phyloP scores from a whole-genome alignment of 2,329 filamentous ascomycete species.

The Claviceps quebecensis region DNA sequence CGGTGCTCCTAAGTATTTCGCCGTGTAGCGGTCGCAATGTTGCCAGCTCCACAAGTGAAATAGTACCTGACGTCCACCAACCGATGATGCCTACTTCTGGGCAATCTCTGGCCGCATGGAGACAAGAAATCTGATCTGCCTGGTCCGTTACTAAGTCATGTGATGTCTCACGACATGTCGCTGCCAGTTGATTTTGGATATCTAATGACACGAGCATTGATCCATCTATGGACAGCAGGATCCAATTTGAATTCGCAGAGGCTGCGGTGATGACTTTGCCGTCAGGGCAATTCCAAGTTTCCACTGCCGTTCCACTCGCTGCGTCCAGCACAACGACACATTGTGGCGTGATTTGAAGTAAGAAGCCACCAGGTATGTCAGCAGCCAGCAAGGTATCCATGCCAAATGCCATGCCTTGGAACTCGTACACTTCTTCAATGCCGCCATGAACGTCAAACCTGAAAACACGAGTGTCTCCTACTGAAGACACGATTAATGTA shows the following conservation, averaged over 20 bases:
- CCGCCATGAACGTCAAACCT: slow-evolving; percentile 58
- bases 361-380: slow-evolving; percentile 46
- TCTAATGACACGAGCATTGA: slow-evolving; percentile 56
- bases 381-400: slow-evolving; percentile 57
- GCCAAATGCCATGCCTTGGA: slow-evolving; percentile 54
- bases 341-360: slow-evolving; percentile 64
- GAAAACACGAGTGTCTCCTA: slow-evolving; percentile 75
- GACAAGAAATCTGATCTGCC: slow-evolving; percentile 66
- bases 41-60: slow-evolving; percentile 58
- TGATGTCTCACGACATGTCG: slow-evolving; percentile 45
- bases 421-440: slow-evolving; percentile 74
- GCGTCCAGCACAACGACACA: slow-evolving; percentile 48
- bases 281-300: slow-evolving; percentile 41
- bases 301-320: slow-evolving; percentile 38
- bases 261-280: slow-evolving; percentile 58
- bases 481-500: slow-evolving; percentile 64
- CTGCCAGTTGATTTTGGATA: slow-evolving; percentile 41
- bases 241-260: slow-evolving; percentile 55
- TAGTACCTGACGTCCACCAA: slow-evolving; percentile 72
- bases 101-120: slow-evolving; percentile 56
- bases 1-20: slow-evolving; percentile 43
- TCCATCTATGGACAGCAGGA: slow-evolving; percentile 65
- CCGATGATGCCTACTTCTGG: slow-evolving; percentile 62
- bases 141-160: slow-evolving; percentile 25
- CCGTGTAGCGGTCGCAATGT: slow-evolving; percentile 52